phyloP scores from a whole-genome alignment of 1,284 basidiomycete genomes.

The Porogramme epimiltina region DNA sequence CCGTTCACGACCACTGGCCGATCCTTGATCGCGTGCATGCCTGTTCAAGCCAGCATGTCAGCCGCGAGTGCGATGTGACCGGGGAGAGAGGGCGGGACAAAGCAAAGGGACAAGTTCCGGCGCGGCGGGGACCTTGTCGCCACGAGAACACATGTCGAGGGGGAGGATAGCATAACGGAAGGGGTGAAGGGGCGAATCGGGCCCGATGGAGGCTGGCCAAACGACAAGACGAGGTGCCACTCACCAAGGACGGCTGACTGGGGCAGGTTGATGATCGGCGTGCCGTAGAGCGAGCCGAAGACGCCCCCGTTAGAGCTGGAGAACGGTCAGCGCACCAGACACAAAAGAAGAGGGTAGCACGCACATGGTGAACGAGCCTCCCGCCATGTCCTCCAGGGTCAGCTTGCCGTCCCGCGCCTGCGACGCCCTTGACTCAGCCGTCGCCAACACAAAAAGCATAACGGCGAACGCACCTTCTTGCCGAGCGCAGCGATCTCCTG shows the following conservation, averaged over 20 bases:
- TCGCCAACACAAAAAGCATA: not conserved
- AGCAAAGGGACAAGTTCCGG: not conserved
- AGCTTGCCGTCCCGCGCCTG: slow-evolving; percentile 94
- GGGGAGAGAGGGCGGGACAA: slow-evolving; percentile 5
- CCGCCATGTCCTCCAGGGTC: slow-evolving; percentile 95
- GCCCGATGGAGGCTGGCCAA: not conserved
- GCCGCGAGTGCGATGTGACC: slow-evolving; percentile 2
- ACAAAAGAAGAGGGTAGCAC: slow-evolving; percentile 29
- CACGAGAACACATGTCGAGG: not conserved
- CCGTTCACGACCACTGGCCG: slow-evolving; percentile 91
- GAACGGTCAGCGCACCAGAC: slow-evolving; percentile 2
- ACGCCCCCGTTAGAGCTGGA: slow-evolving; percentile 95
- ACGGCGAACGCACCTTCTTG: slow-evolving; percentile 85
- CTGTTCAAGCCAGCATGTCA: slow-evolving; percentile 34
- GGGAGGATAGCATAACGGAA: not conserved
- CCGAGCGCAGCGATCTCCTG: slow-evolving; percentile 89
- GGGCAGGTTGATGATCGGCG: slow-evolving; percentile 96
- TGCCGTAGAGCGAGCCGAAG: slow-evolving; percentile 96
- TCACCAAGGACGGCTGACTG: slow-evolving; percentile 90
- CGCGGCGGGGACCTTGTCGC: too few relatives aligned
- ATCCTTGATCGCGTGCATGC: slow-evolving; percentile 98
- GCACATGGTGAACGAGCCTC: slow-evolving; percentile 96
- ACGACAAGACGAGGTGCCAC: slow-evolving; percentile 23
- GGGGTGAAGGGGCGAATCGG: not conserved
- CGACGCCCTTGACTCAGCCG: too few relatives aligned